A percentile compares a stretch with the other conserved stretches of the same genome.
phyloP scores from a whole-genome alignment of 257 asterid genomes.

The Catharanthus roseus region DNA sequence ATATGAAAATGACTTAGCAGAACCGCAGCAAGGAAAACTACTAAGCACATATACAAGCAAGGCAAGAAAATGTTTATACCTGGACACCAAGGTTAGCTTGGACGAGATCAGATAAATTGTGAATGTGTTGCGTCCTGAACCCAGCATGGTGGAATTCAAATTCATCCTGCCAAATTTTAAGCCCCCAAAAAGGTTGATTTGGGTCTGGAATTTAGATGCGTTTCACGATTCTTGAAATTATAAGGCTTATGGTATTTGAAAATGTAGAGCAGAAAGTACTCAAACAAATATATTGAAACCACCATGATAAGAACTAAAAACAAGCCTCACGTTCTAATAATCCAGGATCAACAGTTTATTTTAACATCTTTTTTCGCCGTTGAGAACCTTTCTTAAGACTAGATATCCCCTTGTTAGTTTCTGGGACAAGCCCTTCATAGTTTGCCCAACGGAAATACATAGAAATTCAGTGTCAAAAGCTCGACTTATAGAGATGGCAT shows the following conservation, averaged over 20 bases:
- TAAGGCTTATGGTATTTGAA: neutral
- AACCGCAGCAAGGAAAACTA: neutral
- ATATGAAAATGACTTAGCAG: constrained; percentile 8
- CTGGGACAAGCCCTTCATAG: neutral
- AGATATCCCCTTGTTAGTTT: neutral
- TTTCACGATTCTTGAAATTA: neutral
- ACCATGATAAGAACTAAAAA: neutral
- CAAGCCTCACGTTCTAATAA: neutral
- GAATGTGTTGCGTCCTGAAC: constrained; percentile 67
- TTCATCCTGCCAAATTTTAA: constrained; percentile 50
- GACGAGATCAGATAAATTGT: constrained; percentile 94
- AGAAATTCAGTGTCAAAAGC: neutral
- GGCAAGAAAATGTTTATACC: constrained; percentile 31
- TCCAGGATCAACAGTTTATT: neutral
- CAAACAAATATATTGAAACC: neutral
- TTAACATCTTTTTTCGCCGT: neutral
- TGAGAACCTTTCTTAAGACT: neutral
- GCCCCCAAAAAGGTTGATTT: neutral
- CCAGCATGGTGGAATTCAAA: constrained; percentile 81
- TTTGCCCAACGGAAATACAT: neutral
- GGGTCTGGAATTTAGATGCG: neutral
- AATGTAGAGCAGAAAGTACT: neutral
- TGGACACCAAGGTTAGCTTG: constrained; percentile 69
- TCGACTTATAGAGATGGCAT: neutral
- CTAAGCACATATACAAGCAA: neutral